These are phyloP conservation scores for Ogataea hybrid DNA, from an alignment of 1,139 yeast species.

Conservation along the genomic window DNA sequence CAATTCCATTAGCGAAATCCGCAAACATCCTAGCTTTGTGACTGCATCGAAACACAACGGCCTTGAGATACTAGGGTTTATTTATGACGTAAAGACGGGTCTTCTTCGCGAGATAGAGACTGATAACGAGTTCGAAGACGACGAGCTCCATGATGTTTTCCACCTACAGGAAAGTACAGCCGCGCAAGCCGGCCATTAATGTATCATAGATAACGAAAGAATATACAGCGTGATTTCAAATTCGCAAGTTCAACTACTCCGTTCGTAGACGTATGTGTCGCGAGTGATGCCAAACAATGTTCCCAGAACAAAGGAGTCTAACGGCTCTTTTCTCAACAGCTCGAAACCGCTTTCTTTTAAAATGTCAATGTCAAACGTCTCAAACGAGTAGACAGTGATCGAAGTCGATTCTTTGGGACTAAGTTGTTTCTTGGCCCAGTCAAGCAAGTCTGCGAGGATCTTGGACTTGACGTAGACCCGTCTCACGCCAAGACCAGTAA, in stretches of 20 bases:
- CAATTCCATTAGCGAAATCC: conserved; percentile 53
- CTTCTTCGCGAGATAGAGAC: conserved; percentile 53
- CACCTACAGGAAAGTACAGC: conserved; percentile 33
- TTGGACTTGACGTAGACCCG: conserved; percentile 64
- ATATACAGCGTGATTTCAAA: conserved; percentile 1
- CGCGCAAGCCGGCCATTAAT: conserved; percentile 12
- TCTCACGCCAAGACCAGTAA: conserved; percentile 61
- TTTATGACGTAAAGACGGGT: conserved; percentile 86
- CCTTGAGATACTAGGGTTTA: conserved; percentile 84
- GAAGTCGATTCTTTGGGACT: conserved; percentile 26
- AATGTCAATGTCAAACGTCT: conserved; percentile 37
- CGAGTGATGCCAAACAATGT: conserved; percentile 12
- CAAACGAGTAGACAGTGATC: conserved; percentile 54
- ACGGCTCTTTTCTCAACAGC: conserved; percentile 1
- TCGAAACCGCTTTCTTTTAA: conserved; percentile 37
- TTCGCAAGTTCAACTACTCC: background rate
- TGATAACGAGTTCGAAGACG: conserved; percentile 47
- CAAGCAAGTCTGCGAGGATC: conserved; percentile 57
- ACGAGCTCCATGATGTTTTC: conserved; percentile 44
- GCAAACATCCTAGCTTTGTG: conserved; percentile 73
- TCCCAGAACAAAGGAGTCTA: conserved; percentile 5
- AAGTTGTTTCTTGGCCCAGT: conserved; percentile 47
- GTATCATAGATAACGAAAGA: conserved; percentile 2
- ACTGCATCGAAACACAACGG: conserved; percentile 68
- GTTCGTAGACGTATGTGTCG: conserved; percentile 10